phyloP scores from a whole-genome alignment of 768 basidiomycete species.

The Clathrus columnatus region DNA sequence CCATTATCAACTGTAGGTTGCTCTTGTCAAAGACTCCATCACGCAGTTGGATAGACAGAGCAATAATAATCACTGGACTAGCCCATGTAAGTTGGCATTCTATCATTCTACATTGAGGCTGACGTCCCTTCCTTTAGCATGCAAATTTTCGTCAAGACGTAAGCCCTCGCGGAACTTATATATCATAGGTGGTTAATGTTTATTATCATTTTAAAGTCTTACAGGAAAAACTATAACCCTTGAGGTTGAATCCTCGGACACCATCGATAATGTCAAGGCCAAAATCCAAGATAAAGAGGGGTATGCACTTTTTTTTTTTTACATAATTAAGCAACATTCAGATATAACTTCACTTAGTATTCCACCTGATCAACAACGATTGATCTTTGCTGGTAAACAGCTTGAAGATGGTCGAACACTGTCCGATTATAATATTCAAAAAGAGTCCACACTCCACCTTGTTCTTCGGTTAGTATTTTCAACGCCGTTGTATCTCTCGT shows the following conservation, averaged over 20 bases:
- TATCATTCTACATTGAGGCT: background rate
- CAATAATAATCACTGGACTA: conserved; percentile 36
- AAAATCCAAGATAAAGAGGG: conserved; percentile 98
- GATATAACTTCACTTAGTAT: conserved; percentile 38
- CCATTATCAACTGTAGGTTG: conserved; percentile 4
- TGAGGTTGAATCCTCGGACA: conserved; percentile 95
- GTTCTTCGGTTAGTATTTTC: conserved; percentile 43
- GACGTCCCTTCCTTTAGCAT: conserved; percentile 38
- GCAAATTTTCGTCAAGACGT: conserved; percentile 99
- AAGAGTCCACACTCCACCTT: conserved; percentile 97
- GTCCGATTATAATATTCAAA: conserved; percentile 95
- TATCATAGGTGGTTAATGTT: conserved; percentile 9
- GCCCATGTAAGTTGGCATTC: conserved; percentile 2
- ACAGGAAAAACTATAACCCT: conserved; percentile 99
- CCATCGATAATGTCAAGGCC: conserved; percentile 96
- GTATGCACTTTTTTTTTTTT: conserved; percentile 32
- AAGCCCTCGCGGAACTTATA: conserved; percentile 24
- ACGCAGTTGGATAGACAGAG: conserved; percentile 86
- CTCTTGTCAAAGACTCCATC: conserved; percentile 92
- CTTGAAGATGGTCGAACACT: conserved; percentile 98
- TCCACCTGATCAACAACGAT: conserved; percentile 89
- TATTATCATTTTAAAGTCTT: conserved; percentile 47
- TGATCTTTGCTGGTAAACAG: conserved; percentile 99
- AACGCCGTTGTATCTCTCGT: background rate
- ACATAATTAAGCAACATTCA: background rate